Percentiles rank a stretch among this genome's conserved stretches.
Conservation (phyloP, 2,329 filamentous ascomycete species). For the Alternaria rosae region DNA sequence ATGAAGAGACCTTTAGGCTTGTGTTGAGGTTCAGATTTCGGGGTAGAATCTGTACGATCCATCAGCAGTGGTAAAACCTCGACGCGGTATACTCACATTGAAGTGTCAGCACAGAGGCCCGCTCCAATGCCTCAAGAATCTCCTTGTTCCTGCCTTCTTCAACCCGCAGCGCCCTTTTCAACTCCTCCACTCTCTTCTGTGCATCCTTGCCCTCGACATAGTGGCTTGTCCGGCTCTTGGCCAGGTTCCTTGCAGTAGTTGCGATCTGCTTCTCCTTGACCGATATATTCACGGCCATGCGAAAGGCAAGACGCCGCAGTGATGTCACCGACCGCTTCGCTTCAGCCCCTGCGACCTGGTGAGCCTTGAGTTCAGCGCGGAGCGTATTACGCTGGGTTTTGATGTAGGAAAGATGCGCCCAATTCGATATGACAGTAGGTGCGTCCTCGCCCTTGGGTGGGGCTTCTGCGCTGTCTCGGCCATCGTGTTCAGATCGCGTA, state of each 20-base stretch:
- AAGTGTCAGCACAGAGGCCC: conserved; percentile 47
- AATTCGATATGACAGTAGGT: conserved; percentile 43
- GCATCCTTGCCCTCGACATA: conserved; percentile 43
- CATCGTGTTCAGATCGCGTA: conserved; percentile 14
- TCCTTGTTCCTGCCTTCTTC: conserved; percentile 49
- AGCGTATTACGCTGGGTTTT: conserved; percentile 46
- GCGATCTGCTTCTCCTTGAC: conserved; percentile 51
- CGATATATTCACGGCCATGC: conserved; percentile 50
- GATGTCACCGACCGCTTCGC: conserved; percentile 46
- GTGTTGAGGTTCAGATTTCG: conserved; percentile 29
- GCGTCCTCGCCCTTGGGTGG: conserved; percentile 29
- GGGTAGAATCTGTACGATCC: conserved; percentile 30
- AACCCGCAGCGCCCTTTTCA: conserved; percentile 40
- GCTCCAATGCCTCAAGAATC: conserved; percentile 47
- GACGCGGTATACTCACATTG: conserved; percentile 36
- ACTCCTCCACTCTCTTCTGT: conserved; percentile 43
- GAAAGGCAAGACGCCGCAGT: conserved; percentile 47
- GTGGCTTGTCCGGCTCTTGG: conserved; percentile 39
- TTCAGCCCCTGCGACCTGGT: conserved; percentile 43
- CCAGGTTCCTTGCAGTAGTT: conserved; percentile 41
- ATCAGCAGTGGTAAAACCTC: conserved; percentile 10
- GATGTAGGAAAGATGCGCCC: conserved; percentile 47
- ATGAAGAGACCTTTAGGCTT: conserved; percentile 33
- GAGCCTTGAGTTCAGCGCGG: conserved; percentile 42
- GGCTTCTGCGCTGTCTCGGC: conserved; percentile 18